Base-by-base conservation (phyloP, 768 basidiomycete species). In the Nidularia pulvinata region DNA sequence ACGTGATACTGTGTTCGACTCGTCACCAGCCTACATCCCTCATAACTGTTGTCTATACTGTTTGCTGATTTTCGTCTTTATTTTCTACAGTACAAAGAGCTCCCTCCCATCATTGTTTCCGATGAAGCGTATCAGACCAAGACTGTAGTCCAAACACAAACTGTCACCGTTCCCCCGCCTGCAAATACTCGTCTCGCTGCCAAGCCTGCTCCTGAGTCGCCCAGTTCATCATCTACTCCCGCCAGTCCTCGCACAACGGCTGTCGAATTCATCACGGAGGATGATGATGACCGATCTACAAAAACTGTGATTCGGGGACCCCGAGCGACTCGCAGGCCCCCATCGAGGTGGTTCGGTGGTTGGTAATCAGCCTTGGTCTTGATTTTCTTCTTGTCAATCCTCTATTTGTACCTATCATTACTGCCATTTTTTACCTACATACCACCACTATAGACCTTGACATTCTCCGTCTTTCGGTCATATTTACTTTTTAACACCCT, bases 101-200 rank as follows among this genome's bases (percentile, higher is more conserved):
- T 79, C 54, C 78, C 78, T 49, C 72, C 78, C 33, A 61, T 76
- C 55, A 65, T 79, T 53, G 68, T 76, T 60, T 71, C 75, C 57
- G 75, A 77, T 70, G 68, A 71, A 52, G 68, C 70, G 50, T 78
- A 79, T 59, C 77, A 83, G 74, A 87, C 82, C 57, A 86, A 82
- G 74, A 88, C 82, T 45, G 71, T 86, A 51, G 73, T 88, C 56
- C 75, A 83, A 68, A 85, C 85, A 51, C 72, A 86, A 69, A 84
- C 85, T 57, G 80, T 88, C 61, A 83, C 82, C 50, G 81, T 88
- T 57, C 89, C 88, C 46, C 82, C 88, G 30, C 90, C 91, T 57
- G 86, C 89, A 63, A 88, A 83, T 65, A 91, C 89, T 49, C 89
- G 89, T 57, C 79, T 81, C 61, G 91, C 85, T 55, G 83, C 88